Conservation (phyloP, 805 yeast species). For the Saturnispora sekii region DNA sequence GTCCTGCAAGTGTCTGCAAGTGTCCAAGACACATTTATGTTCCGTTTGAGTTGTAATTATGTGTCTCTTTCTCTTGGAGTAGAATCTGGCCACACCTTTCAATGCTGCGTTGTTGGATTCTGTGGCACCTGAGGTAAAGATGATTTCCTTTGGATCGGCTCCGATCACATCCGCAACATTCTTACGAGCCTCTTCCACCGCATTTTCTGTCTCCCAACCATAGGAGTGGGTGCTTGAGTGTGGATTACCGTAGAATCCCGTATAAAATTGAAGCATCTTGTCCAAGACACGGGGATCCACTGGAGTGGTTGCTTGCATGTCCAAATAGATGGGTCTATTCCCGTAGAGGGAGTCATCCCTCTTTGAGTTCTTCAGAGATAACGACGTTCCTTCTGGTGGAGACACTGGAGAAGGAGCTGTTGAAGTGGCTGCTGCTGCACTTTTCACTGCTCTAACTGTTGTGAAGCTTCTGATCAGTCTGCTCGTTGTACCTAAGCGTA, state of each 20-base stretch:
- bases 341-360: slow-evolving; percentile 43
- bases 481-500: background rate
- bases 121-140: slow-evolving; percentile 96
- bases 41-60: slow-evolving; percentile 95
- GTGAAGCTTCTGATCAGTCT: slow-evolving; percentile 1
- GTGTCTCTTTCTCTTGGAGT: slow-evolving; percentile 81
- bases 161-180: slow-evolving; percentile 75
- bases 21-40: slow-evolving; percentile 97
- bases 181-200: slow-evolving; percentile 77
- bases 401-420: background rate
- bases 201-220: slow-evolving; percentile 98
- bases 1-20: slow-evolving; percentile 88
- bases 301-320: slow-evolving; percentile 98
- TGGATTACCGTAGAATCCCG: slow-evolving; percentile 96
- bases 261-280: slow-evolving; percentile 73
- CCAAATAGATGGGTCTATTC: slow-evolving; percentile 86
- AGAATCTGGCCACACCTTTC: slow-evolving; percentile 94
- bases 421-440: too few relatives aligned
- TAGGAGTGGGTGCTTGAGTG: slow-evolving; percentile 95
- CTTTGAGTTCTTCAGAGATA: slow-evolving; percentile 33
- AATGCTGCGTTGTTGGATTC: slow-evolving; percentile 92
- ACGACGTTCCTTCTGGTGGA: slow-evolving; percentile 41
- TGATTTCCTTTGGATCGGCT: slow-evolving; percentile 95
- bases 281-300: slow-evolving; percentile 94
- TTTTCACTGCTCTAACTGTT: slow-evolving; percentile 3